Base-by-base conservation (phyloP, 148 eudicot species). In the Spergularia bocconei region DNA sequence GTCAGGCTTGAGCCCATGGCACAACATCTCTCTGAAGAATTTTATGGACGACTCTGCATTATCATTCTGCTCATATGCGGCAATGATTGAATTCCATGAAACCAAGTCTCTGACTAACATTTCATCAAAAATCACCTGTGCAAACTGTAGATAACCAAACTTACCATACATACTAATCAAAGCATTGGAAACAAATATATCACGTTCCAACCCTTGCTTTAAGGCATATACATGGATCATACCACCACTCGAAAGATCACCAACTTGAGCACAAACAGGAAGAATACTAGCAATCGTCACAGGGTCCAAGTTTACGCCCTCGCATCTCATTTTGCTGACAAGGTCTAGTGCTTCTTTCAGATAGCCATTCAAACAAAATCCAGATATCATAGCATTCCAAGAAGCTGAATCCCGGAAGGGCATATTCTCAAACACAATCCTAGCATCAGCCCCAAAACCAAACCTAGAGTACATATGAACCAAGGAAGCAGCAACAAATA, bases 301-400 rank as follows among this genome's bases (percentile, higher is more conserved):
- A 23, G 89, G 76, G 80, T 91, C 91, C 84, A 91, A 80, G 21
- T 66, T 77, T 29, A 81, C 70, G 29, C 85, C 88, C 60, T 79
- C 79, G 57, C 72, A 52, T 77, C 81, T 80, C 96, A 91, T 91
- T 74, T 86, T 80, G 44, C 77, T 72, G 72, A 86, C 81, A 14
- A 86, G 58, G 50, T 71, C 73, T 29, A 91, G 70, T 72, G 96
- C 96, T 67, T 80, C 83, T 59, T 21, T 81, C 71, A 72, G 80
- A 69, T 84, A 76, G 7, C 82, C 96, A 82, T 84, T 88, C 78
- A 87, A 87, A 77, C 89, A 91, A 76, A 84, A 82, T 65, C 96
- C 92, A 47, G 89, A 86, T 69, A 91, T 89, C 83, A 89, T 79
- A 10, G 96, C 86, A 69, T 91, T 88, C 92, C 96, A 91, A 59